These are phyloP conservation scores for Torulaspora gathmanii DNA, from an alignment of 805 yeast genomes.

Conservation along the genomic window DNA sequence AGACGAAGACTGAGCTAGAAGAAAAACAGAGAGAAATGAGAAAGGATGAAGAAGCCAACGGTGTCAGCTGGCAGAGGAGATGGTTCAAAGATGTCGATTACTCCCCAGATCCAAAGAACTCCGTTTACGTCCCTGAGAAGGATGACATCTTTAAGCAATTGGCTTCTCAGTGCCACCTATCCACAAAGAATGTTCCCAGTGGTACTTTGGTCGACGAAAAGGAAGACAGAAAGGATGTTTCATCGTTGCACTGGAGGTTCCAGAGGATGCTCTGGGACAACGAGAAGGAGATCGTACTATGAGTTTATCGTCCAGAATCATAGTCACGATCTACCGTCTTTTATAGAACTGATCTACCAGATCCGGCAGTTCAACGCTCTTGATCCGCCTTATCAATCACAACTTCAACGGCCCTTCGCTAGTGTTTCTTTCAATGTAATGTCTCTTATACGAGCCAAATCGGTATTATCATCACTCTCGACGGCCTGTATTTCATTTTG, in stretches of 20 bases:
- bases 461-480: constrained; percentile 2
- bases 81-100: constrained; percentile 65
- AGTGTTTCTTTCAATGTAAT: background rate
- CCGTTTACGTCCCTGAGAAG: constrained; percentile 24
- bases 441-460: background rate
- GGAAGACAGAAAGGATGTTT: constrained; percentile 44
- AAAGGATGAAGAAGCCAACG: constrained; percentile 61
- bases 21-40: constrained; percentile 80
- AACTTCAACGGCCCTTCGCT: background rate
- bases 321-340: background rate
- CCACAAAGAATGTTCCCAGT: constrained; percentile 61
- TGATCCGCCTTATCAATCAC: background rate
- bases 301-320: background rate
- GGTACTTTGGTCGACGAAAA: constrained; percentile 56
- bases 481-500: constrained; percentile 3
- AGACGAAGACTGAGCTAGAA: constrained; percentile 74
- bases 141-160: constrained; percentile 40
- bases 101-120: constrained; percentile 26
- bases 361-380: background rate
- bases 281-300: constrained; percentile 50
- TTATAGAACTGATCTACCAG: background rate
- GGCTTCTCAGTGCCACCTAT: constrained; percentile 49
- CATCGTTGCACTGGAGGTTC: constrained; percentile 67
- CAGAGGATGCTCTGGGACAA: constrained; percentile 48
- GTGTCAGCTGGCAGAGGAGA: constrained; percentile 66